Conservation (phyloP, 164 flowering plant genomes). For the Sextonia rubra region DNA sequence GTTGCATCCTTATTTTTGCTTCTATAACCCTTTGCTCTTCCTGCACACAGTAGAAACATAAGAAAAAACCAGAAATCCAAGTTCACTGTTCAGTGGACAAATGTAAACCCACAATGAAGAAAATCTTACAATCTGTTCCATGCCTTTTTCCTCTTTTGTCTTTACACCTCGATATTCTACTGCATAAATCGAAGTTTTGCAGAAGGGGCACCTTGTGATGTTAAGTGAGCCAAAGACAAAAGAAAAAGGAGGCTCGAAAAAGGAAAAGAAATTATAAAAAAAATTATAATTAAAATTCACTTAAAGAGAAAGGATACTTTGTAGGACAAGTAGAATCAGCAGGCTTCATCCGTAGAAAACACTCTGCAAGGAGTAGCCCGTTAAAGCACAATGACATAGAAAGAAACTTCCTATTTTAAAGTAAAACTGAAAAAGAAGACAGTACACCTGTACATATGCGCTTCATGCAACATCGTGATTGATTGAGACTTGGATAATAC, state of each 20-base stretch:
- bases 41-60: constrained; percentile 25
- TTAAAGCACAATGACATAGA: neutral
- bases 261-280: too few relatives aligned
- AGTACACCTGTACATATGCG: constrained; percentile 92
- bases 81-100: neutral
- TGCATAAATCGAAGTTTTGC: constrained; percentile 89
- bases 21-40: constrained; percentile 97
- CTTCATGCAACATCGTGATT: constrained; percentile 93
- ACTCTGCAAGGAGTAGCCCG: constrained; percentile 48
- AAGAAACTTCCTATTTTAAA: neutral
- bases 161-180: constrained; percentile 93
- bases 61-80: neutral
- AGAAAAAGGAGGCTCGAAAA: neutral
- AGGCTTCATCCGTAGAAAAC: constrained; percentile 95
- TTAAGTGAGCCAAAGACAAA: constrained; percentile 36
- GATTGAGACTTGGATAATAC: constrained; percentile 95
- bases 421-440: too few relatives aligned
- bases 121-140: constrained; percentile 82
- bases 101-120: neutral
- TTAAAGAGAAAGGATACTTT: constrained; percentile 69
- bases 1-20: constrained; percentile 90
- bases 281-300: neutral
- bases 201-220: constrained; percentile 78
- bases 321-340: constrained; percentile 90
- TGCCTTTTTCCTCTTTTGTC: constrained; percentile 87